Percentiles rank a stretch among this genome's conserved stretches.
Conservation (phyloP, 208 protist species). For the Trypanosoma vivax region DNA sequence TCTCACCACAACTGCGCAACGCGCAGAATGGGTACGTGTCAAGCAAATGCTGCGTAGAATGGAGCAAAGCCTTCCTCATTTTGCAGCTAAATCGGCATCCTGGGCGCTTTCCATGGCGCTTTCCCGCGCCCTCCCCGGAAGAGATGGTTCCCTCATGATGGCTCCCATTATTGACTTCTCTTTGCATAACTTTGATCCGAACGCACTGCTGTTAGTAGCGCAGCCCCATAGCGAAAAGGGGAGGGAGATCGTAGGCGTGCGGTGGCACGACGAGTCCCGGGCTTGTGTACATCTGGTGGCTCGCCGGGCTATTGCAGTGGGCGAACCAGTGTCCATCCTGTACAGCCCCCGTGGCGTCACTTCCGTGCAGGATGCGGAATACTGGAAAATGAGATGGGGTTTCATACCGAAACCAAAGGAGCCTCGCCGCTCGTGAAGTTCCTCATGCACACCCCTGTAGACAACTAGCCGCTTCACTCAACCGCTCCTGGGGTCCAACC, state of each 20-base stretch:
- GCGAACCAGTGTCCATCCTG: constrained; percentile 46
- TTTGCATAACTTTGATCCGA: constrained; percentile 58
- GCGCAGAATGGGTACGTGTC: constrained; percentile 60
- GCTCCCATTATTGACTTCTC: constrained; percentile 83
- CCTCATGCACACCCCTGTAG: too few species aligned
- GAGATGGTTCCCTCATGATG: constrained; percentile 43
- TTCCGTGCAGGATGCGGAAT: constrained; percentile 57
- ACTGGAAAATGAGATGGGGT: constrained; percentile 72
- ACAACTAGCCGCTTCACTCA: too few species aligned
- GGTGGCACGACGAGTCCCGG: constrained; percentile 25
- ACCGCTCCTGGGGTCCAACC: too few species aligned
- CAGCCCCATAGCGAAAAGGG: not conserved
- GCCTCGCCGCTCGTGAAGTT: not conserved
- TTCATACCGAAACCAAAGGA: constrained; percentile 38
- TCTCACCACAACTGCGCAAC: constrained; percentile 32
- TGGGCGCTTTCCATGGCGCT: constrained; percentile 84
- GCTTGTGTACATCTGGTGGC: constrained; percentile 59
- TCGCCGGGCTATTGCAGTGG: constrained; percentile 25
- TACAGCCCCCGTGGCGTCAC: constrained; percentile 36
- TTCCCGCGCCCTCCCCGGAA: constrained; percentile 40
- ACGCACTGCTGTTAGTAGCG: constrained; percentile 19
- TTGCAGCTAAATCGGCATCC: constrained; percentile 58
- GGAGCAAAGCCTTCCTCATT: constrained; percentile 77
- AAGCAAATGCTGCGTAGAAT: constrained; percentile 47
- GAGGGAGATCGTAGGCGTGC: constrained; percentile 12